phyloP scores from a whole-genome alignment of 352 stramenopile species.

The Globisporangium takayamanum region DNA sequence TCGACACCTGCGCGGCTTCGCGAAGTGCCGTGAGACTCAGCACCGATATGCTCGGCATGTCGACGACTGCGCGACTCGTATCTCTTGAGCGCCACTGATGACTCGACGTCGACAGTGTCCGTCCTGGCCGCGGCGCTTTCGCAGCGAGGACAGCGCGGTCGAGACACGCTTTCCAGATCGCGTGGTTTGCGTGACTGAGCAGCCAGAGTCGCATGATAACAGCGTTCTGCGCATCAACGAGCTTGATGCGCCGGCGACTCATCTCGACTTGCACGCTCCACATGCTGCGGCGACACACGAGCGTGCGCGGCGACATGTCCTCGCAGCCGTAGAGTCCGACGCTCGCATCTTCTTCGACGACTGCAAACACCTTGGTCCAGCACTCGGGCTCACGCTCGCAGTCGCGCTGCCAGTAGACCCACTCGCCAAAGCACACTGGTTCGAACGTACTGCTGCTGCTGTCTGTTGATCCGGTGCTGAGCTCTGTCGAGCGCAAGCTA shows the following conservation, averaged over 20 bases:
- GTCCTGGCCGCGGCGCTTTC: not conserved
- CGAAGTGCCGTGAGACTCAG: not conserved
- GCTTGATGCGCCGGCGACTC: constrained; percentile 5
- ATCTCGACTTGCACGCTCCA: constrained; percentile 3
- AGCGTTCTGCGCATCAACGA: not conserved
- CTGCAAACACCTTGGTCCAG: constrained; percentile 43
- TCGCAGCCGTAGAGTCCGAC: constrained; percentile 43
- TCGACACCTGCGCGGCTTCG: not conserved
- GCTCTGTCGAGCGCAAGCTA: constrained; percentile 6
- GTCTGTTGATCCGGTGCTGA: not conserved
- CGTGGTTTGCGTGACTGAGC: constrained; percentile 7
- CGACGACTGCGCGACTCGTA: not conserved
- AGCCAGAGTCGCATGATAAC: constrained; percentile 8
- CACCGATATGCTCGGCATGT: not conserved
- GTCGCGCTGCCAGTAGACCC: too few species aligned
- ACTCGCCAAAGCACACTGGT: constrained; percentile 13
- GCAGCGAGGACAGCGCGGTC: not conserved
- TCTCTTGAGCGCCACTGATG: not conserved
- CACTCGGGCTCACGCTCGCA: constrained; percentile 20
- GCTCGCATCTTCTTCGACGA: constrained; percentile 26
- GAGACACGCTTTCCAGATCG: constrained; percentile 10
- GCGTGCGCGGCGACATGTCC: constrained; percentile 11
- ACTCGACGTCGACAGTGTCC: not conserved
- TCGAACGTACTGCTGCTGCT: not conserved
- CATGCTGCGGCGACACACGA: constrained; percentile 5